Conservation (phyloP, 176 grass and related monocot species). For the Oryza meyeriana region DNA sequence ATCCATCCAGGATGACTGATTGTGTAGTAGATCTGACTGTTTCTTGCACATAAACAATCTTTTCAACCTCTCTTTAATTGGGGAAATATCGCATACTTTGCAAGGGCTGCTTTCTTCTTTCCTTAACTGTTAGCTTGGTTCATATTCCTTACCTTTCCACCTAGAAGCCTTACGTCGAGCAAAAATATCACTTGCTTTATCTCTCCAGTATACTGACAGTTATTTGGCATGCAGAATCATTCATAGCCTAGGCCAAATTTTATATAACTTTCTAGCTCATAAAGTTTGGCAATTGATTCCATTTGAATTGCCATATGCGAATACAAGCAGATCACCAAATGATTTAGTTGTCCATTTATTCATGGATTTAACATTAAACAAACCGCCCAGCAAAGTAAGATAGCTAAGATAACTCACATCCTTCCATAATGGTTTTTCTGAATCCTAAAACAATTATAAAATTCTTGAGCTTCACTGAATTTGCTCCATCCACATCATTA, state of each 20-base stretch:
- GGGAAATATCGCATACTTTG: not conserved
- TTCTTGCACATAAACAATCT: no score
- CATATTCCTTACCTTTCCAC: not conserved
- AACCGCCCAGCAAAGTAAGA: not conserved
- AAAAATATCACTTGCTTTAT: not conserved
- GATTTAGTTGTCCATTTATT: conserved; percentile 10
- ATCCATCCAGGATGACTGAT: no score
- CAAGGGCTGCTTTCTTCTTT: not conserved
- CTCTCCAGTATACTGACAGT: not conserved
- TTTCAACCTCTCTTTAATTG: no score
- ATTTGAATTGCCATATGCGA: conserved; percentile 4
- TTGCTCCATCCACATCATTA: not conserved
- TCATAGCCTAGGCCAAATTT: conserved; percentile 7
- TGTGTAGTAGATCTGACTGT: no score
- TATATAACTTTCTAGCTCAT: not conserved
- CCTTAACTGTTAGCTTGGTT: not conserved
- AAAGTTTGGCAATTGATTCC: not conserved
- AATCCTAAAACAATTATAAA: no score
- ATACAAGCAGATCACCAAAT: not conserved
- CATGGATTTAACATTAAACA: conserved; percentile 1
- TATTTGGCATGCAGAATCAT: not conserved
- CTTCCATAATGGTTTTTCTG: not conserved
- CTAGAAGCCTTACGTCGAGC: no score
- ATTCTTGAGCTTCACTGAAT: not conserved
- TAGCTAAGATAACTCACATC: not conserved